Conservation (phyloP, 192 early-diverging fungal genomes). For the Coemansia sp. region DNA sequence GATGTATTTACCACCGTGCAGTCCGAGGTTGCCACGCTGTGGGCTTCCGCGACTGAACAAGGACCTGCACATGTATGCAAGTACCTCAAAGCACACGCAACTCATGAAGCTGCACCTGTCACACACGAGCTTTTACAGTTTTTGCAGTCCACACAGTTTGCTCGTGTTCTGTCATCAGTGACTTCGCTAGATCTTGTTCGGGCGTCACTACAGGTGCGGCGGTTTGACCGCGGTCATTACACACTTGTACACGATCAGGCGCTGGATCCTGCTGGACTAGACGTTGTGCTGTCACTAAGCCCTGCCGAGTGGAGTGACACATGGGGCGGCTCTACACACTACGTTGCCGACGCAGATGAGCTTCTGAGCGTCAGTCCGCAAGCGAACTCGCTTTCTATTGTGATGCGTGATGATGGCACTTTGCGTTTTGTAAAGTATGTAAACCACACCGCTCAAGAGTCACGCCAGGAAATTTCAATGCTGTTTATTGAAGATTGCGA, state of each 20-base stretch:
- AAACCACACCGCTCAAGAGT: slow-evolving; percentile 39
- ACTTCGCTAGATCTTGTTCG: slow-evolving; percentile 21
- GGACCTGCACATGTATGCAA: slow-evolving; percentile 54
- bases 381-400: slow-evolving; percentile 56
- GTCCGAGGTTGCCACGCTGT: slow-evolving; percentile 12
- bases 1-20: slow-evolving; percentile 9
- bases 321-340: slow-evolving; percentile 60
- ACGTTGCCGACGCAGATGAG: slow-evolving; percentile 58
- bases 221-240: slow-evolving; percentile 58
- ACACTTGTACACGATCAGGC: slow-evolving; percentile 62
- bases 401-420: slow-evolving; percentile 56
- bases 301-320: slow-evolving; percentile 41
- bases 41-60: slow-evolving; percentile 29
- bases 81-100: slow-evolving; percentile 25
- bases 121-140: slow-evolving; percentile 7
- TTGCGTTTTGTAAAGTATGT: slow-evolving; percentile 60
- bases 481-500: slow-evolving; percentile 23
- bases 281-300: slow-evolving; percentile 44
- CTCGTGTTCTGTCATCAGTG: slow-evolving; percentile 12
- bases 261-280: slow-evolving; percentile 54
- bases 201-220: slow-evolving; percentile 37
- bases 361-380: slow-evolving; percentile 51
- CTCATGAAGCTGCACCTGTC: not conserved
- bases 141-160: slow-evolving; percentile 29
- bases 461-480: slow-evolving; percentile 49